Evolutionary conservation across 495 filamentous ascomycete species (phyloP), one percentile per base, ranked within the genome.

Genomic region (Polyplosphaeria fusca): DNA sequence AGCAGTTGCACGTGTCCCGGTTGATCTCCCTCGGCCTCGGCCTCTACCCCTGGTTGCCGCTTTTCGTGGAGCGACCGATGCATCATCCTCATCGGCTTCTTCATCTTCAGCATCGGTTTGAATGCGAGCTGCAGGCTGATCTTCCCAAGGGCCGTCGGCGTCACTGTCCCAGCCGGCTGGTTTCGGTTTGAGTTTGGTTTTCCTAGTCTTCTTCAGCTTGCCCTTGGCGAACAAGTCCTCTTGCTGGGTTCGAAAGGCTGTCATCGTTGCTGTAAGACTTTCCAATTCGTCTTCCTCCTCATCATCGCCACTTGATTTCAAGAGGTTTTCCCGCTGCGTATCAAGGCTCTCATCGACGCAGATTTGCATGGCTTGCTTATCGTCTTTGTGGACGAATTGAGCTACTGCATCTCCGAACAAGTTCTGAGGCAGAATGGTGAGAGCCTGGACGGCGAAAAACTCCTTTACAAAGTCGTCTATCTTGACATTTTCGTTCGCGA

Each of bases 351-450:
- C 85, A 38, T 82, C 82, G 22, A 97, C 87, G 63, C 97, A 97
- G 62, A 80, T 81, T 63, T 95, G 86, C 79, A 97, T 86, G 0
- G 91, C 91, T 60, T 93, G 83, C 60, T 90, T 94, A 71, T 99
- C 93, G 63, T 96, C 89, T 60, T 97, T 97, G 70, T 91, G 85
- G 22, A 97, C 89, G 68, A 91, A 99, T 58, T 94, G 88, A 49
- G 83, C 83, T 5, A 99, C 90, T 0, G 93, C 94, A 70, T 97
- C 91, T 5, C 90, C 86, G 66, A 99, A 95, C 0, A 83, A 87
- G 47, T 90, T 91, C 64, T 92, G 85, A 0, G 93, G 91, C 0
- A 99, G 76, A 54, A 97, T 93, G 55, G 88, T 92, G 11, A 97
- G 77, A 0, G 87, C 88, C 55, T 97, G 89, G 5, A 87, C 84